phyloP scores from a whole-genome alignment of 2,329 filamentous ascomycete species.

The Colletotrichum destructivum region DNA sequence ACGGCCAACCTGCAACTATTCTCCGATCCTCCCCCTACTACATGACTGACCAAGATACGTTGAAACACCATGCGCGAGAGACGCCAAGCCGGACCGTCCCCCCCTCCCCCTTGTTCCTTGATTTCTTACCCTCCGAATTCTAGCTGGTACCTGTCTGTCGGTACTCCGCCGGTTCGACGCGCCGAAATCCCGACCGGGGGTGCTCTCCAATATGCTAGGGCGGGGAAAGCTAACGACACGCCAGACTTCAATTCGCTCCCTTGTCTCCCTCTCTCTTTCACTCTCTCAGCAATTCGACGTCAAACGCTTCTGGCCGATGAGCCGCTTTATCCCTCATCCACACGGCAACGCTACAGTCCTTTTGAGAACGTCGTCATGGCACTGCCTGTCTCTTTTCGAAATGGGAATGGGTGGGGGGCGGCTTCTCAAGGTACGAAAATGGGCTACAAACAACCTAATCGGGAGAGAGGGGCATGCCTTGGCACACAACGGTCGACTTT shows the following conservation, averaged over 20 bases:
- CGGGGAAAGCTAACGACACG: slow-evolving; percentile 27
- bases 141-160: slow-evolving; percentile 19
- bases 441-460: slow-evolving; percentile 20
- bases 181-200: slow-evolving; percentile 36
- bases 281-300: not conserved
- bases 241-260: slow-evolving; percentile 15
- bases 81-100: slow-evolving; percentile 9
- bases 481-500: slow-evolving; percentile 12
- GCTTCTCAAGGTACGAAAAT: slow-evolving; percentile 1
- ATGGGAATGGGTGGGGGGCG: not conserved
- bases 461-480: slow-evolving; percentile 14
- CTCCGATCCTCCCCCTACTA: slow-evolving; percentile 13
- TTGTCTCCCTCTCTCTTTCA: not conserved
- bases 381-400: not conserved
- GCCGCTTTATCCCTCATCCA: slow-evolving; percentile 3
- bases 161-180: slow-evolving; percentile 35
- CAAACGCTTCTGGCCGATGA: slow-evolving; percentile 8
- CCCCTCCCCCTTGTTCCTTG: not conserved
- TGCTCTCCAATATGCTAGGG: slow-evolving; percentile 1
- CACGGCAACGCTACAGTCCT: not conserved
- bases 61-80: not conserved
- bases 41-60: not conserved
- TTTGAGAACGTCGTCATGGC: not conserved
- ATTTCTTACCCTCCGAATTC: not conserved
- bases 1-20: slow-evolving; percentile 2